Evolutionary conservation across 441 rosid genomes (phyloP).

Genomic region (Brassica balearica): DNA sequence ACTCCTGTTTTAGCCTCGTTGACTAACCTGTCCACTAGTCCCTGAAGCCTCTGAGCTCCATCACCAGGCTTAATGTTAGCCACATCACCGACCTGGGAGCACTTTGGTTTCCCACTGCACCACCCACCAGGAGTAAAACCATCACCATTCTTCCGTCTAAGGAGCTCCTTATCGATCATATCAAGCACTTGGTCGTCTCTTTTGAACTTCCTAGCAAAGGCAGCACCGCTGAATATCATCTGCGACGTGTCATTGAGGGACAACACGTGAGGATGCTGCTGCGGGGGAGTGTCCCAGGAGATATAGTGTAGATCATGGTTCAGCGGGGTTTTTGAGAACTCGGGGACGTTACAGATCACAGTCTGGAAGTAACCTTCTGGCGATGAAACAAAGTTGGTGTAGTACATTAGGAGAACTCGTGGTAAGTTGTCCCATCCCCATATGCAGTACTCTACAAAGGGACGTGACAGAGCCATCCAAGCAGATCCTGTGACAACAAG

Average conservation of each 20-base stretch:
- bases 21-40: slow-evolving; percentile 62
- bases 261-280: slow-evolving; percentile 86
- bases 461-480: slow-evolving; percentile 91
- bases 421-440: slow-evolving; percentile 99
- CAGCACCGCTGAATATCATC: slow-evolving; percentile 79
- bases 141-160: slow-evolving; percentile 53
- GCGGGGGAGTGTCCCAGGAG: slow-evolving; percentile 91
- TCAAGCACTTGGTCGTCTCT: slow-evolving; percentile 62
- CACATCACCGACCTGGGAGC: slow-evolving; percentile 70
- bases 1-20: slow-evolving; percentile 50
- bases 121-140: slow-evolving; percentile 92
- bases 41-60: slow-evolving; percentile 73
- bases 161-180: slow-evolving; percentile 70
- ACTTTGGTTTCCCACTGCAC: slow-evolving; percentile 76
- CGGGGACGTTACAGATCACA: slow-evolving; percentile 89
- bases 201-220: slow-evolving; percentile 86
- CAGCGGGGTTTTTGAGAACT: slow-evolving; percentile 66
- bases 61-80: slow-evolving; percentile 70
- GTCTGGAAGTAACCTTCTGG: slow-evolving; percentile 99
- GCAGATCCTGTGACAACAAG: slow-evolving; percentile 76
- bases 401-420: slow-evolving; percentile 87
- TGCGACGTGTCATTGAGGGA: slow-evolving; percentile 62
- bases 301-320: slow-evolving; percentile 94
- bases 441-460: slow-evolving; percentile 81
- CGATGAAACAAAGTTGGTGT: slow-evolving; percentile 90